Conservation (phyloP, 495 filamentous ascomycete genomes). For the Penicillium parvum region DNA sequence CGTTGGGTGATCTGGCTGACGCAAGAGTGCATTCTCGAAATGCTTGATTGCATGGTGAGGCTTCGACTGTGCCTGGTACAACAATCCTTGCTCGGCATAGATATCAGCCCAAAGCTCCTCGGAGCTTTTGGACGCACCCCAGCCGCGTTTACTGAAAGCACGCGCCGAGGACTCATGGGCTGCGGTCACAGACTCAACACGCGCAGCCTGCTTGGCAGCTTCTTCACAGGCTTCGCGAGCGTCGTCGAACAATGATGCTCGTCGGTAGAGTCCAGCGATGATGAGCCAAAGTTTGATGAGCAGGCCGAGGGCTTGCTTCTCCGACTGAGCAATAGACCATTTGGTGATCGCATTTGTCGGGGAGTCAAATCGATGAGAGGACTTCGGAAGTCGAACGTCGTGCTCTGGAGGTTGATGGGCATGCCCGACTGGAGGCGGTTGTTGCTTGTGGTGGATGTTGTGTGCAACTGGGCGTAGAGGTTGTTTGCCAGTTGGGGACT, state of each 20-base stretch:
- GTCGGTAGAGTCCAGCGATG: slow-evolving; percentile 80
- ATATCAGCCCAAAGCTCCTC: slow-evolving; percentile 81
- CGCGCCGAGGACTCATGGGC: slow-evolving; percentile 46
- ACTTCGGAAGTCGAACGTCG: slow-evolving; percentile 45
- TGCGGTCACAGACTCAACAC: slow-evolving; percentile 40
- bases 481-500: slow-evolving; percentile 31
- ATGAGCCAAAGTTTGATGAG: slow-evolving; percentile 85
- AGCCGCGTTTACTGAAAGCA: slow-evolving; percentile 56
- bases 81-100: slow-evolving; percentile 66
- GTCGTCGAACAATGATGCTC: slow-evolving; percentile 73
- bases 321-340: slow-evolving; percentile 36
- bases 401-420: slow-evolving; percentile 47
- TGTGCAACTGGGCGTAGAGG: slow-evolving; percentile 46
- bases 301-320: slow-evolving; percentile 55
- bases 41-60: slow-evolving; percentile 63
- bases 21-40: slow-evolving; percentile 75
- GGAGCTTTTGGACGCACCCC: slow-evolving; percentile 69
- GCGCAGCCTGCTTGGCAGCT: slow-evolving; percentile 63
- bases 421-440: slow-evolving; percentile 45
- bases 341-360: slow-evolving; percentile 37
- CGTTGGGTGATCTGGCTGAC: slow-evolving; percentile 68
- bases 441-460: slow-evolving; percentile 41
- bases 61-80: slow-evolving; percentile 56
- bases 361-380: slow-evolving; percentile 41
- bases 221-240: slow-evolving; percentile 74